phyloP scores from a whole-genome alignment of 495 filamentous ascomycete species.

The Hyaloscypha finlandica region DNA sequence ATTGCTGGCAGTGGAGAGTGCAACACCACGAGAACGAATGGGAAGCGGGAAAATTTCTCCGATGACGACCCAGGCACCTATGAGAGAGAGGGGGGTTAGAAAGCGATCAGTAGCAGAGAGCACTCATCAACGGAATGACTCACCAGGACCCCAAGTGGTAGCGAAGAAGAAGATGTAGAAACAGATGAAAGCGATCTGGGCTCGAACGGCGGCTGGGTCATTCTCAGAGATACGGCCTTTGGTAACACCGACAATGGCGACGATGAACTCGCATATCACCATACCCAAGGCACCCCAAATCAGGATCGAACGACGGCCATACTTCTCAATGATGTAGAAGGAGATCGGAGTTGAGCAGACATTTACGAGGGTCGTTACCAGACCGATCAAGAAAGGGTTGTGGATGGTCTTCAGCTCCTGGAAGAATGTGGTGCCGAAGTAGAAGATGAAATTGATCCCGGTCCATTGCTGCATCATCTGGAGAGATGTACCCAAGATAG shows the following conservation, averaged over 20 bases:
- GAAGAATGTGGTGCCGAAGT: constrained; percentile 72
- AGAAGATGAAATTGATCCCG: constrained; percentile 55
- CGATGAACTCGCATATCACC: constrained; percentile 82
- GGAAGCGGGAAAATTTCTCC: constrained; percentile 86
- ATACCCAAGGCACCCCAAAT: constrained; percentile 72
- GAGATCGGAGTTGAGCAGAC: constrained; percentile 73
- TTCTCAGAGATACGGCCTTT: constrained; percentile 46
- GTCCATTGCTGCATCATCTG: constrained; percentile 67
- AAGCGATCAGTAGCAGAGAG: constrained; percentile 51
- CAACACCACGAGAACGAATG: constrained; percentile 80
- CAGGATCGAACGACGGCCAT: constrained; percentile 70
- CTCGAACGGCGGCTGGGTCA: constrained; percentile 24
- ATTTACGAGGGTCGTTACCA: constrained; percentile 75
- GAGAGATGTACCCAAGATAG: constrained; percentile 63
- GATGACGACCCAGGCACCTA: constrained; percentile 72
- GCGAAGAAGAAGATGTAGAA: constrained; percentile 82
- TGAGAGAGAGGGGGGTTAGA: constrained; percentile 7
- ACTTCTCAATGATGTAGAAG: constrained; percentile 61
- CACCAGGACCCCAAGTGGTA: constrained; percentile 67
- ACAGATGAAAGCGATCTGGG: constrained; percentile 68
- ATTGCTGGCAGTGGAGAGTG: constrained; percentile 79
- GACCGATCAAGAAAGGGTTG: constrained; percentile 67
- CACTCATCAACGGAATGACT: constrained; percentile 6
- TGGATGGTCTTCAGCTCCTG: constrained; percentile 57
- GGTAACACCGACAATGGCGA: constrained; percentile 72